Base-by-base conservation (phyloP, 2,329 filamentous ascomycete genomes). In the Phaeosphaeriaceae sp. region DNA sequence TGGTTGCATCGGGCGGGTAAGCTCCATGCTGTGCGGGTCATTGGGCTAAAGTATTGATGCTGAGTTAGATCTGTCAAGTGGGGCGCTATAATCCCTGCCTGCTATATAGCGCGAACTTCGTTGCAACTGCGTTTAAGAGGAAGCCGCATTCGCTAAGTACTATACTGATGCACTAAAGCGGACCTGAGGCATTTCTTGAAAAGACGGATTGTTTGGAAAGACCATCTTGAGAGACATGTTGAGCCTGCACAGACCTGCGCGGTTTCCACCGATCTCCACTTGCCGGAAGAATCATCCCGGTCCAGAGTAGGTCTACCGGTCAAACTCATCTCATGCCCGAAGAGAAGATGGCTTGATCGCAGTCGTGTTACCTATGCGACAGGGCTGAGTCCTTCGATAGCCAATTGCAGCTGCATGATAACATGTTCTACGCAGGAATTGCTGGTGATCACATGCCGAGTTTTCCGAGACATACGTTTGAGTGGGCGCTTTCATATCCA, bases 191-290 rank as follows among this genome's bases (percentile, higher is more conserved):
- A 53, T 44, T 26, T 39, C 42, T 30, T 20, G 23, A 51, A 51
- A 38, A 54, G 34, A 32, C 42, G 50, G 47, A 44, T 34, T 32
- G 45, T 43, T 52, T 41, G 49, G 37, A 21, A 33, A 16, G 29
- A 28, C 5, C 4, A 30, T n/a, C 36, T 34, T 17, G 33, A 8
- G 11, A 28, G 39, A 39, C 37, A 42, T 41, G 43, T 56, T 48
- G 50, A 48, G 38, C 7, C 26, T 46, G 53, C 50, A 56, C 46
- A 43, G 47, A 50, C 50, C 23, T 41, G 47, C 26, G 46, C 39
- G 35, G 46, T 37, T 47, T 47, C 30, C 30, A 41, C 35, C 26
- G 23, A 23, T 49, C 54, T 46, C 50, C 50, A 56, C 54, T 23
- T 39, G 44, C 48, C 52, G 32, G 46, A 48, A 49, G 36, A 29